These are phyloP conservation scores for Parastagonospora nodorum DNA, from an alignment of 2,329 filamentous ascomycete genomes.

Conservation along the genomic window DNA sequence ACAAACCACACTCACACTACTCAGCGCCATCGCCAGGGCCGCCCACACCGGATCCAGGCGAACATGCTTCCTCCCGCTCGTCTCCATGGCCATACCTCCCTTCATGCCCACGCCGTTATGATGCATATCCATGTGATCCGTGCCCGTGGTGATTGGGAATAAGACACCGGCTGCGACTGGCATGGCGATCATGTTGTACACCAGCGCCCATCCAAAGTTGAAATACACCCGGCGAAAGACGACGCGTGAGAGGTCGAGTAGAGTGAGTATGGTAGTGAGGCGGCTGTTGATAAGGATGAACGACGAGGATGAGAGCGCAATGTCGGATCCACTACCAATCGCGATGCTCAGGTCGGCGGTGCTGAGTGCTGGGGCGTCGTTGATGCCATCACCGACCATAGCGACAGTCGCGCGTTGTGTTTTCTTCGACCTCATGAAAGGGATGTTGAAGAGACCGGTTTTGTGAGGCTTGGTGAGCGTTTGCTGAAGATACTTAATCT, in stretches of 20 bases:
- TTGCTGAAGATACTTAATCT: constrained; percentile 60
- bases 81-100: constrained; percentile 44
- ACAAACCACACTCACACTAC: constrained; percentile 84
- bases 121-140: constrained; percentile 53
- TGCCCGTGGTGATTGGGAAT: constrained; percentile 61
- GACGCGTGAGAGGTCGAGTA: constrained; percentile 70
- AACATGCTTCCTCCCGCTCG: constrained; percentile 58
- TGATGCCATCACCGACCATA: constrained; percentile 88
- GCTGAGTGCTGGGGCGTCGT: constrained; percentile 80
- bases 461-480: constrained; percentile 32
- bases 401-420: constrained; percentile 64
- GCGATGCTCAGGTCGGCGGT: constrained; percentile 84
- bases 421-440: constrained; percentile 9
- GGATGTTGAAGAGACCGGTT: constrained; percentile 23
- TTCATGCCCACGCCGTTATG: constrained; percentile 38
- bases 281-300: constrained; percentile 79
- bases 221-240: constrained; percentile 80
- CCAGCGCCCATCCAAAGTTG: constrained; percentile 84
- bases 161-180: constrained; percentile 82
- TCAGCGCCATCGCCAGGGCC: constrained; percentile 87
- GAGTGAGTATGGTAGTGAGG: constrained; percentile 71
- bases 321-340: constrained; percentile 79
- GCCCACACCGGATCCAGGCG: constrained; percentile 83
- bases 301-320: constrained; percentile 79
- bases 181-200: constrained; percentile 80